phyloP scores from a whole-genome alignment of 192 early-diverging fungal genomes.

The Ambispora gerdemannii region DNA sequence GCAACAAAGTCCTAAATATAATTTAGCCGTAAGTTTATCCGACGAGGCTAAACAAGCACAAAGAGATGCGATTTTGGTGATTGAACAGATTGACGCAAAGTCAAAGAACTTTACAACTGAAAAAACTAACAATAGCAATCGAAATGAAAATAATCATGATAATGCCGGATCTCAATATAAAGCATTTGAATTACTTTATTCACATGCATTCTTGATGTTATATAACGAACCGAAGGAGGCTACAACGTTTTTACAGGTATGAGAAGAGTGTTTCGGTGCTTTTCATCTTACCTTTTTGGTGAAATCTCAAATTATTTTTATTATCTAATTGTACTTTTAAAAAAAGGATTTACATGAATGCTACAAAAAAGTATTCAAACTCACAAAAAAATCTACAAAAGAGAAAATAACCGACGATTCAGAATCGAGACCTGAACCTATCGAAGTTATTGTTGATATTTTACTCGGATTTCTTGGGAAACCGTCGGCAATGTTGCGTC shows the following conservation, averaged over 20 bases:
- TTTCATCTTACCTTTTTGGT: conserved; percentile 1
- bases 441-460: conserved; percentile 94
- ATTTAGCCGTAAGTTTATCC: conserved; percentile 33
- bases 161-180: conserved; percentile 53
- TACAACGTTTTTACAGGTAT: neutral
- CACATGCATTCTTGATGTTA: conserved; percentile 62
- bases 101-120: conserved; percentile 1
- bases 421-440: conserved; percentile 67
- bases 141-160: conserved; percentile 11
- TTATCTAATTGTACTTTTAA: conserved; percentile 47
- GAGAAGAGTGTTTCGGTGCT: no score
- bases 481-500: conserved; percentile 70
- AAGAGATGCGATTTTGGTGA: conserved; percentile 37
- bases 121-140: neutral
- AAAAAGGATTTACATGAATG: conserved; percentile 69
- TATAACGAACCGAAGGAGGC: conserved; percentile 65
- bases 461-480: conserved; percentile 84
- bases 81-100: conserved; percentile 42
- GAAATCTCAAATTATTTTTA: no score
- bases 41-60: conserved; percentile 43
- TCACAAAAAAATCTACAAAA: conserved; percentile 41
- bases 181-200: conserved; percentile 72
- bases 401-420: conserved; percentile 52
- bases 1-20: conserved; percentile 38
- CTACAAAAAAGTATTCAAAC: conserved; percentile 61